These are phyloP conservation scores for Hypomyces rosellus DNA, from an alignment of 2,329 filamentous ascomycete genomes.

Conservation along the genomic window DNA sequence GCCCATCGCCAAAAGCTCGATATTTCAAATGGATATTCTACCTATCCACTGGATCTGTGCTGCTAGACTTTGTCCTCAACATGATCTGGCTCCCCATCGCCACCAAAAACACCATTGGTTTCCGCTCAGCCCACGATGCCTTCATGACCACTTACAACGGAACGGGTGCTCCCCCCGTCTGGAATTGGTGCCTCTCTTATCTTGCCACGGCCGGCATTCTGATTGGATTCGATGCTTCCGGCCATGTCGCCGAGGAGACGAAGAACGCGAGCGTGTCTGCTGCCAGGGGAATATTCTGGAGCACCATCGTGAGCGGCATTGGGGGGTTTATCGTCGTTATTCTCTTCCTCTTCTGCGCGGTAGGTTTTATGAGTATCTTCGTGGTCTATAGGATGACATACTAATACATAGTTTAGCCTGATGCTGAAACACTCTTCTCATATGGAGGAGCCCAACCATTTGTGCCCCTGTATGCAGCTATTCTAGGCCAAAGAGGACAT, in stretches of 20 bases:
- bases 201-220: constrained; percentile 54
- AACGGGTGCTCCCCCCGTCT: constrained; percentile 47
- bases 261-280: constrained; percentile 51
- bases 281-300: constrained; percentile 55
- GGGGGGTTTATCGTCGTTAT: constrained; percentile 51
- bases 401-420: constrained; percentile 31
- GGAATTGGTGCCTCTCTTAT: constrained; percentile 59
- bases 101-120: constrained; percentile 48
- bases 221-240: constrained; percentile 56
- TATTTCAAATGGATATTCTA: constrained; percentile 46
- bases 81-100: constrained; percentile 56
- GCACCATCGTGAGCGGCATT: constrained; percentile 49
- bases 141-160: constrained; percentile 57
- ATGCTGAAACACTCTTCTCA: constrained; percentile 45
- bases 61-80: constrained; percentile 54
- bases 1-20: constrained; percentile 24
- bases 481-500: constrained; percentile 50
- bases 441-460: constrained; percentile 53
- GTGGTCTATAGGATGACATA: no score
- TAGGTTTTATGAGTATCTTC: constrained; percentile 21
- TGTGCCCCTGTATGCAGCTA: constrained; percentile 50
- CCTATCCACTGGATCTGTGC: constrained; percentile 41
- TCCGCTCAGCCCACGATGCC: constrained; percentile 51
- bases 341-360: constrained; percentile 52
- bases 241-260: constrained; percentile 56